phyloP scores from a whole-genome alignment of 345 rosid species.

The Populus davidiana region DNA sequence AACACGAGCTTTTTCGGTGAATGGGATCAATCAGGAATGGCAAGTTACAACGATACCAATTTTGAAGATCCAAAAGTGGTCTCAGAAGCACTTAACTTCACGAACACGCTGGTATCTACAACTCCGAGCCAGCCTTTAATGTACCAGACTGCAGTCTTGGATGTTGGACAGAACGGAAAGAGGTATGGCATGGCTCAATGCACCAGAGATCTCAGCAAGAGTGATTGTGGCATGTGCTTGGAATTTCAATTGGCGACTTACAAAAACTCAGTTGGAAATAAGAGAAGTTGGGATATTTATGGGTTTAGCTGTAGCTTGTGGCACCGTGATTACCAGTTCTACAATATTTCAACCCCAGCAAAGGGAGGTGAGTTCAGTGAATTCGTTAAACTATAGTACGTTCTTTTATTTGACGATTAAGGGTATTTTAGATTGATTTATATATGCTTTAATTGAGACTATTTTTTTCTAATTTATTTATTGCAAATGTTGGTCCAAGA shows the following conservation, averaged over 20 bases:
- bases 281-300: slow-evolving; percentile 46
- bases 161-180: slow-evolving; percentile 37
- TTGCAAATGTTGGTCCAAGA: no score
- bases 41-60: slow-evolving; percentile 28
- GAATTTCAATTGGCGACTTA: slow-evolving; percentile 20
- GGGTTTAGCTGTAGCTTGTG: slow-evolving; percentile 49
- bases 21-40: slow-evolving; percentile 31
- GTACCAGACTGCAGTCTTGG: slow-evolving; percentile 32
- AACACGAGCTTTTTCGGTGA: slow-evolving; percentile 28
- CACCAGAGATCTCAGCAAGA: slow-evolving; percentile 31
- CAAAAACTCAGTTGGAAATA: slow-evolving; percentile 32
- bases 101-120: slow-evolving; percentile 27
- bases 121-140: slow-evolving; percentile 27
- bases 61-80: slow-evolving; percentile 35
- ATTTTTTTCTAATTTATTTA: neutral
- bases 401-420: no score
- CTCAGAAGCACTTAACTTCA: slow-evolving; percentile 25
- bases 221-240: slow-evolving; percentile 38
- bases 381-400: neutral
- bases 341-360: slow-evolving; percentile 25
- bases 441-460: no score
- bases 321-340: slow-evolving; percentile 42
- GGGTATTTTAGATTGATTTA: no score
- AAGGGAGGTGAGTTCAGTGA: slow-evolving; percentile 24
- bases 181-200: slow-evolving; percentile 51